Evolutionary conservation across 257 asterid species (phyloP), one percentile per base, ranked within the genome.

Genomic region (Misopates orontium): DNA sequence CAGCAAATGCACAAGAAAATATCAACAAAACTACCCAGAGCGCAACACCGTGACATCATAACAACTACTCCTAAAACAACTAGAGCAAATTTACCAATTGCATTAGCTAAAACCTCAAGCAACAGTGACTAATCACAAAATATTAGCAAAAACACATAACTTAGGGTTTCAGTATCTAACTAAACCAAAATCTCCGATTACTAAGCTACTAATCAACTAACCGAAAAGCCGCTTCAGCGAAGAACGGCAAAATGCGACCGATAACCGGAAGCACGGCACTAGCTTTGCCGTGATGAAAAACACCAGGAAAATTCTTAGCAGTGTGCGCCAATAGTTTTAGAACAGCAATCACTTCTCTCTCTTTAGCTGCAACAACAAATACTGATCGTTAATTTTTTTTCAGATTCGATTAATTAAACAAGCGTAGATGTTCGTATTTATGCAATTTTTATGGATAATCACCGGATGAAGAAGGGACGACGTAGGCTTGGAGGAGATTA

Each of bases 241-340:
- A 76, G 69, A 89, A 85, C 5, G 90, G 91, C 68, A 87, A 62
- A 44, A 89, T 77, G 52, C 89, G 86, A 16, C 81, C 97, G 24
- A 92, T 81, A 60, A 92, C 80, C 22, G 98, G 98, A 47, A 92
- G 67, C 17, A 92, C 88, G 3, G 85, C 89, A 51, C 80, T 66
- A 17, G 97, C 84, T 77, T 85, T 81, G 18, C 98, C 98, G 56
- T 89, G 91, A 56, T 78, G 78, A 76, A 84, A 89, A 64, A 93
- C 96, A 15, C 90, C 97, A 5, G 97, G 90, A 44, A 87, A 82
- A 75, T 68, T 83, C 84, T 82, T 93, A 20, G 95, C 95, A 0
- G 92, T 83, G 66, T 80, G 80, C n/a, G 90, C 70, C 77, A 90
- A 56, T 15, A 93, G 82, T 73, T 78, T 86, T 25, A 93, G 85